phyloP scores from a whole-genome alignment of 192 early-diverging fungal genomes.

The Umbelopsis ramanniana region DNA sequence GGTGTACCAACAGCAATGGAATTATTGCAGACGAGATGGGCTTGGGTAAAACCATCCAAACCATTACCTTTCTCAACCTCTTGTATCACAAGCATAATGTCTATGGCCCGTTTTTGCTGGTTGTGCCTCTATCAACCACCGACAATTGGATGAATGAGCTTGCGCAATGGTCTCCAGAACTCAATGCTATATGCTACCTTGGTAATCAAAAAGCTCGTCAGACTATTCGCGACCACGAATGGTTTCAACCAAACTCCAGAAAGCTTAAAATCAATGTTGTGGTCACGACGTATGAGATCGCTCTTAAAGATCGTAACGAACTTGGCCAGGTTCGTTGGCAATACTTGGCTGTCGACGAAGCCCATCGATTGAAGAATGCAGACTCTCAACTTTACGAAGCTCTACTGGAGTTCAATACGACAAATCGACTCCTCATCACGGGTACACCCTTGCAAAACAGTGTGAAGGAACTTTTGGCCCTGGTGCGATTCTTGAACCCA shows the following conservation, averaged over 20 bases:
- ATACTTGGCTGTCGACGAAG: conserved; percentile 96
- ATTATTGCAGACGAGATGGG: conserved; percentile 98
- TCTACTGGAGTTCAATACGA: conserved; percentile 83
- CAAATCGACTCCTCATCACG: conserved; percentile 93
- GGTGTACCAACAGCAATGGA: conserved; percentile 95
- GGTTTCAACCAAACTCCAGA: conserved; percentile 66
- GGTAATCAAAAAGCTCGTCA: conserved; percentile 82
- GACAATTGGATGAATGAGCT: conserved; percentile 97
- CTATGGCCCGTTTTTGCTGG: conserved; percentile 95
- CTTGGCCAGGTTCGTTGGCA: conserved; percentile 89
- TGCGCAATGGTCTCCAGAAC: conserved; percentile 90
- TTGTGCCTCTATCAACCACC: conserved; percentile 95
- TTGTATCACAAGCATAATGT: conserved; percentile 83
- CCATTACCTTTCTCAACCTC: conserved; percentile 90
- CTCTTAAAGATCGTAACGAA: conserved; percentile 86
- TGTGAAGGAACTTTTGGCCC: conserved; percentile 89
- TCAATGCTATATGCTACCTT: conserved; percentile 91
- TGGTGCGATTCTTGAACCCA: conserved; percentile 95
- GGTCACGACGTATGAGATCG: conserved; percentile 94
- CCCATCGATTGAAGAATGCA: conserved; percentile 96
- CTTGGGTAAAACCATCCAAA: conserved; percentile 97
- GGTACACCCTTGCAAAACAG: conserved; percentile 99
- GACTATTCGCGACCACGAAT: conserved; percentile 94
- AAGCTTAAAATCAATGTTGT: conserved; percentile 89
- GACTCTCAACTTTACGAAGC: conserved; percentile 95